Conservation (phyloP, 768 basidiomycete species). For the Dentipellis fragilis region DNA sequence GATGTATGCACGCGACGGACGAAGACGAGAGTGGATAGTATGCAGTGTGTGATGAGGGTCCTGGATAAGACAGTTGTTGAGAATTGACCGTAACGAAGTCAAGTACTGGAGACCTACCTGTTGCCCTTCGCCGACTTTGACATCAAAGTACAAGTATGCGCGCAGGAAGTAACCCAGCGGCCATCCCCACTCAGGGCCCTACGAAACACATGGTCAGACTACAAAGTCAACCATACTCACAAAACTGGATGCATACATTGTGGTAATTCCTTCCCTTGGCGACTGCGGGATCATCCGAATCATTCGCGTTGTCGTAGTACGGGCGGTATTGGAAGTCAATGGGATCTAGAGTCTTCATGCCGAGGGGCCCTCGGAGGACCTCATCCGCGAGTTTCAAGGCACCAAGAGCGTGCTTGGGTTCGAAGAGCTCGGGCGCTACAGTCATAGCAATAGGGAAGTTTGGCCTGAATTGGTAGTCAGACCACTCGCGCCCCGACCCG, state of each 20-base stretch:
- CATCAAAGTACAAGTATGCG: slow-evolving; percentile 87
- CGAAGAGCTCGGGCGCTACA: slow-evolving; percentile 93
- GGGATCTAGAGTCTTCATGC: slow-evolving; percentile 95
- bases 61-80: slow-evolving; percentile 26
- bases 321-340: slow-evolving; percentile 83
- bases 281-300: slow-evolving; percentile 68
- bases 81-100: background rate
- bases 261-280: slow-evolving; percentile 97
- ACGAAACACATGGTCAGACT: background rate
- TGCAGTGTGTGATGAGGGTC: slow-evolving; percentile 67
- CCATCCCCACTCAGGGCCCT: slow-evolving; percentile 96
- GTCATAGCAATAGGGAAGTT: slow-evolving; percentile 97
- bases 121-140: slow-evolving; percentile 52
- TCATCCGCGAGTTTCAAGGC: slow-evolving; percentile 77
- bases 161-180: slow-evolving; percentile 92
- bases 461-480: slow-evolving; percentile 90
- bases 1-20: slow-evolving; percentile 65
- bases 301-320: slow-evolving; percentile 89
- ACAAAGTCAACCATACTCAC: background rate
- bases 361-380: slow-evolving; percentile 76
- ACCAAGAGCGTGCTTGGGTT: slow-evolving; percentile 64
- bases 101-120: slow-evolving; percentile 34
- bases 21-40: slow-evolving; percentile 64
- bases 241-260: slow-evolving; percentile 39
- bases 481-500: slow-evolving; percentile 81